phyloP scores from a whole-genome alignment of 2,329 filamentous ascomycete genomes.

The Verticillium zaregamsianum region DNA sequence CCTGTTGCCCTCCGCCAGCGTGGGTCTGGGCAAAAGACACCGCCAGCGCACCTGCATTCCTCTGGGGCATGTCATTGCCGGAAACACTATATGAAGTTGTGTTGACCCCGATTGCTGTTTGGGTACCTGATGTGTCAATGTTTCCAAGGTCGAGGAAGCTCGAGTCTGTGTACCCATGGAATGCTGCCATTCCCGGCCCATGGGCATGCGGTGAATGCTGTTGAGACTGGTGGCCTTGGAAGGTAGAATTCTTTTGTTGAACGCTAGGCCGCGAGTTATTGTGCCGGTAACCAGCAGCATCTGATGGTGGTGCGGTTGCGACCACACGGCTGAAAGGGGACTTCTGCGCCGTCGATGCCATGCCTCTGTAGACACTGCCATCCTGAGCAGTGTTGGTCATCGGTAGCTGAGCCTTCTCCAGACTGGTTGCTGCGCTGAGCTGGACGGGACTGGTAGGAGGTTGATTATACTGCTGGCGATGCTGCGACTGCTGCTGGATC shows the following conservation, averaged over 20 bases:
- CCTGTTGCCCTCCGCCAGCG: neutral
- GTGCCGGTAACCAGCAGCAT: neutral
- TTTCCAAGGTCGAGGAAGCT: slow-evolving; percentile 6
- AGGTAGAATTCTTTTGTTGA: slow-evolving; percentile 2
- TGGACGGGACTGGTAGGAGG: neutral
- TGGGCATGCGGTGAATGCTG: neutral
- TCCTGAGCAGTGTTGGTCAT: slow-evolving; percentile 11
- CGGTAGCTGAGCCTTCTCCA: neutral
- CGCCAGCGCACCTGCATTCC: neutral
- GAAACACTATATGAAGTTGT: slow-evolving; percentile 3
- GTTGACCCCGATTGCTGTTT: slow-evolving; percentile 1
- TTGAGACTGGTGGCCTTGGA: slow-evolving; percentile 1
- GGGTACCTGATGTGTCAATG: slow-evolving; percentile 3
- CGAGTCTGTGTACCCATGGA: slow-evolving; percentile 7
- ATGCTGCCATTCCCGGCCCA: slow-evolving; percentile 1
- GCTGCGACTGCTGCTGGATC: slow-evolving; percentile 17
- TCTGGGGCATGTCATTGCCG: slow-evolving; percentile 3
- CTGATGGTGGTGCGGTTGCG: neutral
- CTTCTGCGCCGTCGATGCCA: neutral
- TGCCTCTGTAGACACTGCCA: neutral
- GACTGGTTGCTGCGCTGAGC: neutral
- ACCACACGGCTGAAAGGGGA: slow-evolving; percentile 3
- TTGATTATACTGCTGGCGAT: neutral
- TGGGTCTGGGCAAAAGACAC: neutral
- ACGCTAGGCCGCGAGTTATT: neutral